phyloP scores from a whole-genome alignment of 179 eudicot species.

The Spergularia azorica region DNA sequence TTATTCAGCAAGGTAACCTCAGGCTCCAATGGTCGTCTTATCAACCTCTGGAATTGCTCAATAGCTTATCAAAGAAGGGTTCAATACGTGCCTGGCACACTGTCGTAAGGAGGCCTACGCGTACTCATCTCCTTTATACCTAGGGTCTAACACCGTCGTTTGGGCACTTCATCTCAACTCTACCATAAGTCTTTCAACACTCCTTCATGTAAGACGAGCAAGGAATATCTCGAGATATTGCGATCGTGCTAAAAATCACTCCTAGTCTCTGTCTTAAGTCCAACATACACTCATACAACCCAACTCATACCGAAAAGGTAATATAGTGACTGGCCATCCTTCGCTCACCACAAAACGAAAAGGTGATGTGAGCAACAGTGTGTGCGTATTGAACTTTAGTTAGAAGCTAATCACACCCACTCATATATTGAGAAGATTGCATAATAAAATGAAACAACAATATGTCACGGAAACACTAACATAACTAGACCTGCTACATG shows the following conservation, averaged over 20 bases:
- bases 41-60: too few relatives aligned
- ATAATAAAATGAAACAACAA: background rate
- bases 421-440: background rate
- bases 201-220: background rate
- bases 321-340: background rate
- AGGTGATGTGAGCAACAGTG: slow-evolving; percentile 5
- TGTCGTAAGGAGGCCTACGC: too few relatives aligned
- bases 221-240: background rate
- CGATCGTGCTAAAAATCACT: background rate
- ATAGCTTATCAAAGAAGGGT: too few relatives aligned
- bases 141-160: too few relatives aligned
- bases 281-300: background rate
- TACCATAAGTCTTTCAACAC: too few relatives aligned
- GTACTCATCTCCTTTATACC: too few relatives aligned
- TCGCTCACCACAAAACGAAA: background rate
- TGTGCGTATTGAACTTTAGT: background rate
- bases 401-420: background rate
- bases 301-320: slow-evolving; percentile 9
- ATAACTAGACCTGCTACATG: slow-evolving; percentile 4
- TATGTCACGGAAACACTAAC: background rate
- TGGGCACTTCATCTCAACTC: too few relatives aligned
- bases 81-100: too few relatives aligned
- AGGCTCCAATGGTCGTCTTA: too few relatives aligned
- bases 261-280: background rate
- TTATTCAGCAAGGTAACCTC: too few relatives aligned